Base-by-base conservation (phyloP, 768 basidiomycete genomes). In the Cantharellus anzutake region DNA sequence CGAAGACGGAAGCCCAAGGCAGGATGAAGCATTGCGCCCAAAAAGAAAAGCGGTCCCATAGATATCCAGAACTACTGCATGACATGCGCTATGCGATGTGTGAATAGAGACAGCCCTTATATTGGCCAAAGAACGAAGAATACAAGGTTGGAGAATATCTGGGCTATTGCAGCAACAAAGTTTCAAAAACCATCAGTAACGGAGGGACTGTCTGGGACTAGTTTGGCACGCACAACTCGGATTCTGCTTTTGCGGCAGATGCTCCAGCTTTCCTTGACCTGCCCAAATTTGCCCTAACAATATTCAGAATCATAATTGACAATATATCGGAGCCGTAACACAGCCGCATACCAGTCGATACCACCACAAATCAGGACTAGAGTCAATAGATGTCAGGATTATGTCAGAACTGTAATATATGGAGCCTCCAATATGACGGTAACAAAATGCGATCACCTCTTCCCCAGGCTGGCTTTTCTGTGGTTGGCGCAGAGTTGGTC, bases 41-140 rank as follows among this genome's bases (percentile, higher is more conserved):
- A 93, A 88, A 65, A 97, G 70, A 83, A 89, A 92, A 4, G 91
- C 94, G 42, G 78, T 76, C 4, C 90, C 91, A 58, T 82, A 77
- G 34, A 76, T 64, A 72, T 87, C 86, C 63, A 92, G 69, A 11
- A 75, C 80, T 48, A 91, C 79, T 65, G 79, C 82, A 67, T 91
- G 86, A 67, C 85, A 89, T 4, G 80, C 80, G 5, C 73, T 77
- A 65, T 85, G 86, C 2, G 85, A 84, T 5, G 86, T 77, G 69
- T 92, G 82, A 57, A 92, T 71, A 4, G 84, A 85, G 29, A 74
- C 71, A 5, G 77, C 75, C 67, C 82, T 80, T 71, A 93, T 76
- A 68, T 93, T 92, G 68, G 80, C 76, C 40, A 97, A 74, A 0
- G 90, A 87, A 60, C 94, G 86, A 16, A 97, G 77, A 66, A 94